phyloP scores from a whole-genome alignment of 1,284 basidiomycete genomes.

The Trichosporon coremiiforme region DNA sequence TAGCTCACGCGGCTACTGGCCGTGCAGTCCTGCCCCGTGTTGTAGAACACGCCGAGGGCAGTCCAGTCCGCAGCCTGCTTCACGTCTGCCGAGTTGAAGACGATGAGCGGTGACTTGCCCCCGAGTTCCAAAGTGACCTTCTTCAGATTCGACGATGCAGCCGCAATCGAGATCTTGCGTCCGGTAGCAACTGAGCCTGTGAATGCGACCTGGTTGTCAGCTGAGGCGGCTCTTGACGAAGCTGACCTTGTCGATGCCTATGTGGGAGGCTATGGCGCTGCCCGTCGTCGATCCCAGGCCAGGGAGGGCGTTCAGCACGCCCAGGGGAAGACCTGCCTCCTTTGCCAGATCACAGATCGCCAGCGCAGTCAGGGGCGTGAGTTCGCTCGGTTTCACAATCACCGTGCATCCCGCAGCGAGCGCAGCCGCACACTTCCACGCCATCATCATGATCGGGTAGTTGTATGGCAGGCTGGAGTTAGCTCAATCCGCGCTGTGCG shows the following conservation, averaged over 20 bases:
- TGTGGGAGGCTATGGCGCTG: slow-evolving; percentile 74
- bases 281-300: slow-evolving; percentile 83
- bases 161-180: slow-evolving; percentile 78
- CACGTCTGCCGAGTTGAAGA: slow-evolving; percentile 59
- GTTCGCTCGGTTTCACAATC: slow-evolving; percentile 73
- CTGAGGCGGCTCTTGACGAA: slow-evolving; percentile 43
- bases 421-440: slow-evolving; percentile 89
- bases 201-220: slow-evolving; percentile 66
- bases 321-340: slow-evolving; percentile 75
- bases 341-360: slow-evolving; percentile 58
- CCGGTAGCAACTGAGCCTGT: slow-evolving; percentile 72
- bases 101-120: slow-evolving; percentile 59
- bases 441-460: slow-evolving; percentile 89
- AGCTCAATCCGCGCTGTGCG: neutral
- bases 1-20: slow-evolving; percentile 69
- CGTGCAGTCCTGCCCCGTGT: slow-evolving; percentile 46
- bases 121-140: slow-evolving; percentile 62
- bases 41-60: slow-evolving; percentile 49
- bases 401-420: slow-evolving; percentile 66
- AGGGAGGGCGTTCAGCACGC: slow-evolving; percentile 86
- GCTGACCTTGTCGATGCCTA: slow-evolving; percentile 72
- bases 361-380: slow-evolving; percentile 85
- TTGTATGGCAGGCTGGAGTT: slow-evolving; percentile 78
- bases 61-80: slow-evolving; percentile 72
- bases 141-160: slow-evolving; percentile 83